Evolutionary conservation across 1,284 basidiomycete genomes (phyloP).

Genomic region (Amylostereum areolatum): DNA sequence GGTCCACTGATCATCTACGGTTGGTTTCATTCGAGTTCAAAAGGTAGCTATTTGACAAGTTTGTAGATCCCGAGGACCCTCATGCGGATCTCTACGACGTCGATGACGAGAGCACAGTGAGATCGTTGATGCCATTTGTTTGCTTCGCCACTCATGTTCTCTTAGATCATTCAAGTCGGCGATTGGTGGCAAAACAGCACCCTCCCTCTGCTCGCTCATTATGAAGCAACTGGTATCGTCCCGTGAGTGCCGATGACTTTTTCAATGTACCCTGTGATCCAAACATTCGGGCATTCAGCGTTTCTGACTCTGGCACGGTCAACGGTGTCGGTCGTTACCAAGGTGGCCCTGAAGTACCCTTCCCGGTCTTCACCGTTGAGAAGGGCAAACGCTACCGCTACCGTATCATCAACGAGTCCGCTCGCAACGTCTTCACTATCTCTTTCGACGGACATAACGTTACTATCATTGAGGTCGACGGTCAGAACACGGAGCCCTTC

Average conservation of each 20-base stretch:
- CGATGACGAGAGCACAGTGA: neutral
- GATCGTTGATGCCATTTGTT: neutral
- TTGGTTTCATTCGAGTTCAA: neutral
- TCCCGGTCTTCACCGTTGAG: slow-evolving; percentile 33
- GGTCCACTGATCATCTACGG: neutral
- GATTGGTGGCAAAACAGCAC: neutral
- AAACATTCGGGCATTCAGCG: neutral
- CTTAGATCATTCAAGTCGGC: neutral
- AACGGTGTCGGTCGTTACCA: neutral
- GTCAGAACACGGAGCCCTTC: slow-evolving; percentile 37
- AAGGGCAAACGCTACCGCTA: slow-evolving; percentile 47
- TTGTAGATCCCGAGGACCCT: neutral
- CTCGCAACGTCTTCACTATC: slow-evolving; percentile 27
- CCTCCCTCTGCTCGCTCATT: neutral
- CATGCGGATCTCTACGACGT: neutral
- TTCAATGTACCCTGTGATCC: too few species aligned
- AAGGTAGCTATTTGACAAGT: neutral
- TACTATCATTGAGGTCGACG: slow-evolving; percentile 44
- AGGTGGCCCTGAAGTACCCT: slow-evolving; percentile 30
- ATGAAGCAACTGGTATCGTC: neutral
- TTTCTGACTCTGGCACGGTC: neutral
- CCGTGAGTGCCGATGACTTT: neutral
- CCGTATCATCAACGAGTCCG: slow-evolving; percentile 42
- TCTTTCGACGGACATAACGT: slow-evolving; percentile 43
- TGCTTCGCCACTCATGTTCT: neutral